phyloP scores from a whole-genome alignment of 805 yeast genomes.

The Yarrowia divulgata region DNA sequence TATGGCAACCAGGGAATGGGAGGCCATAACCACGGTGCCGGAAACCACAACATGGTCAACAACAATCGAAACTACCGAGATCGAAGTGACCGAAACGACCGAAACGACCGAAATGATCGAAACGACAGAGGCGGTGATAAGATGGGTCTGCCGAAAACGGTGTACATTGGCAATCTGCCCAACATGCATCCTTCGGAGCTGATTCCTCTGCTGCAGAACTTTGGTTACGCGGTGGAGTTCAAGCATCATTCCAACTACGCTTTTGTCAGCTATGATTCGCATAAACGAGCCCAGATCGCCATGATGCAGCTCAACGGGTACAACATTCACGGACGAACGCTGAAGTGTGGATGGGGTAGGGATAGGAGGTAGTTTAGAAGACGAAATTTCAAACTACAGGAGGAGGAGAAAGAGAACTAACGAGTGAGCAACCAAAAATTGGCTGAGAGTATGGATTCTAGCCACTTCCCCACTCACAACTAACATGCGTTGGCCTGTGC shows the following conservation, averaged over 20 bases:
- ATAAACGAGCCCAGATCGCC: constrained; percentile 88
- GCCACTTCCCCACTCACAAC: neutral
- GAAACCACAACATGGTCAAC: constrained; percentile 6
- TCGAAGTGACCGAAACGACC: constrained; percentile 1
- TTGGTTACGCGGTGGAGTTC: constrained; percentile 83
- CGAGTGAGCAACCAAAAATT: neutral
- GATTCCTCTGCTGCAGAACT: constrained; percentile 74
- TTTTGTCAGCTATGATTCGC: constrained; percentile 84
- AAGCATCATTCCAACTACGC: constrained; percentile 87
- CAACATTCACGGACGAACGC: constrained; percentile 72
- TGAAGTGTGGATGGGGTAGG: constrained; percentile 91
- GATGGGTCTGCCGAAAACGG: constrained; percentile 65
- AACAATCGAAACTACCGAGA: constrained; percentile 18
- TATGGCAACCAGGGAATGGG: constrained; percentile 5
- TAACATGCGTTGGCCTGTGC: neutral
- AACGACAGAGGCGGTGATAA: neutral
- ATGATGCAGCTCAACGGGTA: constrained; percentile 76
- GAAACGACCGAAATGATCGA: constrained; percentile 2
- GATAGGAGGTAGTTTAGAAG: neutral
- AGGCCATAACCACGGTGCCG: neutral
- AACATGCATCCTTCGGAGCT: constrained; percentile 75
- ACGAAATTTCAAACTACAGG: neutral
- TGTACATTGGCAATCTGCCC: constrained; percentile 84
- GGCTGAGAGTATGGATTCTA: neutral
- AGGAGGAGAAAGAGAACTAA: neutral